Conservation (phyloP, 1,284 basidiomycete genomes). For the Austroboletus rostrupii region DNA sequence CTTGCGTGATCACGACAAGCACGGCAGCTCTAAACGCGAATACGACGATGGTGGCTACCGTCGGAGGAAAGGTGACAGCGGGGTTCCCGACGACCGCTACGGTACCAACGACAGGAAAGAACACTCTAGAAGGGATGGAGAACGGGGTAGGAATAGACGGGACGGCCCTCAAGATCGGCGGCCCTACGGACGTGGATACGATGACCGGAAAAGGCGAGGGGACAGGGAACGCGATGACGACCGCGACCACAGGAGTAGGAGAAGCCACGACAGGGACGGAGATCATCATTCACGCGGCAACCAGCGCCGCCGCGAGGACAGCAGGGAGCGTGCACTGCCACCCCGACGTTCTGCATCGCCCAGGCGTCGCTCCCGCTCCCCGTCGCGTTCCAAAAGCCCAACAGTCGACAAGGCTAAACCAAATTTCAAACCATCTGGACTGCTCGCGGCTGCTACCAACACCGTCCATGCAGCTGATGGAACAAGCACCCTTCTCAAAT, state of each 20-base stretch:
- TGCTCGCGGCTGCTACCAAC: slow-evolving; percentile 94
- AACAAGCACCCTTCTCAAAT: slow-evolving; percentile 88
- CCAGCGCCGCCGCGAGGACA: slow-evolving; percentile 17
- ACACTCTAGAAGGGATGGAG: slow-evolving; percentile 32
- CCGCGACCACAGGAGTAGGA: slow-evolving; percentile 18
- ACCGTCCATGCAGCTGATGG: slow-evolving; percentile 72
- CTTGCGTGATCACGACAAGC: slow-evolving; percentile 16
- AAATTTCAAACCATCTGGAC: slow-evolving; percentile 84
- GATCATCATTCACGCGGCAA: slow-evolving; percentile 37
- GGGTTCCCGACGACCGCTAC: slow-evolving; percentile 11
- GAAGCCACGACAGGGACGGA: slow-evolving; percentile 37
- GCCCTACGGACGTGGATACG: slow-evolving; percentile 16
- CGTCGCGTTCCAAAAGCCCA: slow-evolving; percentile 32
- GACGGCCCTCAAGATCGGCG: slow-evolving; percentile 18
- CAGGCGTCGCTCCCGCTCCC: slow-evolving; percentile 35
- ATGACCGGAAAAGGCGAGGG: slow-evolving; percentile 30
- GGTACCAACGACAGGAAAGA: slow-evolving; percentile 7
- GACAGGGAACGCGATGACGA: slow-evolving; percentile 28
- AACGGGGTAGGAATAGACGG: slow-evolving; percentile 35
- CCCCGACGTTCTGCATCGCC: slow-evolving; percentile 59
- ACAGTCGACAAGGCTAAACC: slow-evolving; percentile 69
- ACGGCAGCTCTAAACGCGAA: slow-evolving; percentile 12
- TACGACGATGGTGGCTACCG: slow-evolving; percentile 5
- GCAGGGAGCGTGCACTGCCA: slow-evolving; percentile 32
- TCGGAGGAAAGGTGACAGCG: slow-evolving; percentile 6